These are phyloP conservation scores for Sclerotiophoma versabilis DNA, from an alignment of 2,329 filamentous ascomycete genomes.

Conservation along the genomic window DNA sequence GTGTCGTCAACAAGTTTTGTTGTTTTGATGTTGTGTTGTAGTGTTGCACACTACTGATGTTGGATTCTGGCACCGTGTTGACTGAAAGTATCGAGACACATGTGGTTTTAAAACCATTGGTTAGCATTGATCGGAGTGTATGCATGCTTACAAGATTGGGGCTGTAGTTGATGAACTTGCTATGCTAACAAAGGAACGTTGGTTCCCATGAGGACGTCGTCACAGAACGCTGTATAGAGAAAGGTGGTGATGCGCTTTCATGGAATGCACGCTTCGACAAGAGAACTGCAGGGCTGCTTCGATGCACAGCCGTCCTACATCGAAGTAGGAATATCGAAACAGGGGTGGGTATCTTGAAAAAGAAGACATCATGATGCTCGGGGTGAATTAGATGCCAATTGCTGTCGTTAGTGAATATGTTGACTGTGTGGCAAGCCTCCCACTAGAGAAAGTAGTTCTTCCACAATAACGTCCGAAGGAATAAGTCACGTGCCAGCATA, in stretches of 20 bases:
- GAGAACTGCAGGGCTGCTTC: not conserved
- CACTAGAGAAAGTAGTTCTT: not conserved
- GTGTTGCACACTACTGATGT: no score
- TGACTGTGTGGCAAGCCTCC: not conserved
- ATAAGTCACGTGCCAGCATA: not conserved
- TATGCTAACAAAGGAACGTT: not conserved
- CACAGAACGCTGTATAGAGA: conserved; percentile 1
- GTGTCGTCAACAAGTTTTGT: no score
- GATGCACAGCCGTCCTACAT: not conserved
- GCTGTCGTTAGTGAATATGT: not conserved
- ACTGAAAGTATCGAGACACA: no score
- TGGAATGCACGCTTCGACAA: not conserved
- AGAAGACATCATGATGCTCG: conserved; percentile 8
- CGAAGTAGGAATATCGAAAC: conserved; percentile 18
- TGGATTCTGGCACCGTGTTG: no score
- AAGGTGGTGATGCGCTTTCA: not conserved
- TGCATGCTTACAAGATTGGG: not conserved
- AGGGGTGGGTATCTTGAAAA: conserved; percentile 24
- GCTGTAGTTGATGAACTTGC: not conserved
- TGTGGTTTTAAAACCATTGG: not conserved
- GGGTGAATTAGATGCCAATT: not conserved
- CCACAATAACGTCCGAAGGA: no score
- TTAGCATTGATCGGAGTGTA: not conserved
- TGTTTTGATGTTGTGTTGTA: no score
- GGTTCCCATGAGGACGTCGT: not conserved